Percentiles rank a stretch among this genome's conserved stretches.
These are phyloP conservation scores for Alternaria arbusti DNA, from an alignment of 2,329 filamentous ascomycete genomes.

Conservation along the genomic window DNA sequence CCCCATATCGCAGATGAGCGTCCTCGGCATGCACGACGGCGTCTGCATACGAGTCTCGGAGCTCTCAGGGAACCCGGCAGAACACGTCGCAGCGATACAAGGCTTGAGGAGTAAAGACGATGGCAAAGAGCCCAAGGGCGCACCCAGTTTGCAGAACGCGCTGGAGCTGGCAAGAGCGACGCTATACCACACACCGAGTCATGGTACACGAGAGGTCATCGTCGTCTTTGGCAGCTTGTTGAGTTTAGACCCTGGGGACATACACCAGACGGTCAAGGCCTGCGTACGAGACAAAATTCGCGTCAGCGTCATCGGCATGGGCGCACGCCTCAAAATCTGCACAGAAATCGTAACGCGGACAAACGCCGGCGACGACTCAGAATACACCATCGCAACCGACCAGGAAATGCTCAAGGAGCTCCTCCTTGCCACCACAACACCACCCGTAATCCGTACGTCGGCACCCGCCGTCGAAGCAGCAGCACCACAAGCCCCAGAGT, in stretches of 20 bases:
- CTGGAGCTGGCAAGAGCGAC: conserved; percentile 93
- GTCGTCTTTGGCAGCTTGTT: conserved; percentile 90
- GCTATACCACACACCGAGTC: conserved; percentile 89
- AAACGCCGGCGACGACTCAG: conserved; percentile 76
- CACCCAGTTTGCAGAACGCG: conserved; percentile 79
- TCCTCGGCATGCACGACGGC: conserved; percentile 92
- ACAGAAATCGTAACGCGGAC: conserved; percentile 86
- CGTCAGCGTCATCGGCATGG: conserved; percentile 86
- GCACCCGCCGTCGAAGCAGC: conserved; percentile 32
- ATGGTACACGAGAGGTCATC: conserved; percentile 91
- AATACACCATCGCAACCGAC: conserved; percentile 85
- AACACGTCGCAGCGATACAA: conserved; percentile 81
- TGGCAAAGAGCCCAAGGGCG: conserved; percentile 62
- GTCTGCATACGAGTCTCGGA: conserved; percentile 85
- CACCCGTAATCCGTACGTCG: conserved; percentile 77
- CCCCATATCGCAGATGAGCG: conserved; percentile 91
- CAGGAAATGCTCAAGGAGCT: conserved; percentile 87
- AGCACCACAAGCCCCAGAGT: conserved; percentile 45
- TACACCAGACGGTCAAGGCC: conserved; percentile 83
- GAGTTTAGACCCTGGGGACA: conserved; percentile 91
- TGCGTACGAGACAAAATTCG: conserved; percentile 84
- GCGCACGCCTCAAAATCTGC: conserved; percentile 91
- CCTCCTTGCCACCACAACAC: conserved; percentile 87
- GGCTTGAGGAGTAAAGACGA: conserved; percentile 67
- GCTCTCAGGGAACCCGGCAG: conserved; percentile 87